These are phyloP conservation scores for Claviceps purpurea DNA, from an alignment of 2,329 filamentous ascomycete genomes.

Conservation along the genomic window DNA sequence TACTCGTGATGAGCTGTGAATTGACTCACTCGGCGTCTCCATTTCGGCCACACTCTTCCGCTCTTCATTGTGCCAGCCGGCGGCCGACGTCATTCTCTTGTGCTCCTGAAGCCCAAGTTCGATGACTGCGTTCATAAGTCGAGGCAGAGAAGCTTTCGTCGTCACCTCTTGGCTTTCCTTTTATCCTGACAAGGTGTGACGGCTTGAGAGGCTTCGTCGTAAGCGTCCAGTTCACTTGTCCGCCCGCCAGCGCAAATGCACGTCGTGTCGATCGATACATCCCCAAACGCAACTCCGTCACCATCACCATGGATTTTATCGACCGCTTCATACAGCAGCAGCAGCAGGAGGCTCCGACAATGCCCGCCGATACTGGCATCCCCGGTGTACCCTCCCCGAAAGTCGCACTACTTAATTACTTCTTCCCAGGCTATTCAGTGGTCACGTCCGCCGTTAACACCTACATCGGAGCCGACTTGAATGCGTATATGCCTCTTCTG, in stretches of 20 bases:
- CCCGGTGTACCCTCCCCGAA: constrained; percentile 18
- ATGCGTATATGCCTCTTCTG: constrained; percentile 46
- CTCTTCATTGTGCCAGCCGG: neutral
- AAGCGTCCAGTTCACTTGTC: too few species aligned
- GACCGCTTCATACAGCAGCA: neutral
- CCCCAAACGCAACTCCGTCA: neutral
- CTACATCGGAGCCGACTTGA: constrained; percentile 49
- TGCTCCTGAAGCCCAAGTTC: neutral
- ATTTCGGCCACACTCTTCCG: neutral
- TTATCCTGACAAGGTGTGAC: too few species aligned
- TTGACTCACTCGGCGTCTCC: neutral
- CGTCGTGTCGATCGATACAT: neutral
- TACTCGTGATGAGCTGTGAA: too few species aligned
- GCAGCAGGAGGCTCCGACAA: constrained; percentile 7
- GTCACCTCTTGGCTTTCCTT: neutral
- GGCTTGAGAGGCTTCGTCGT: neutral
- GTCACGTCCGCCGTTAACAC: constrained; percentile 38
- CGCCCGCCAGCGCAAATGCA: neutral
- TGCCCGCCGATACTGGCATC: constrained; percentile 4
- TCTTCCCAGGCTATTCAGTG: constrained; percentile 53
- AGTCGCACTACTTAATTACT: constrained; percentile 41
- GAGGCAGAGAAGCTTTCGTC: neutral
- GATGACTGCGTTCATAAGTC: neutral
- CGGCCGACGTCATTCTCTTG: neutral
- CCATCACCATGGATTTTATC: constrained; percentile 6